Base-by-base conservation (phyloP, 768 basidiomycete genomes). In the Jaapia argillacea region DNA sequence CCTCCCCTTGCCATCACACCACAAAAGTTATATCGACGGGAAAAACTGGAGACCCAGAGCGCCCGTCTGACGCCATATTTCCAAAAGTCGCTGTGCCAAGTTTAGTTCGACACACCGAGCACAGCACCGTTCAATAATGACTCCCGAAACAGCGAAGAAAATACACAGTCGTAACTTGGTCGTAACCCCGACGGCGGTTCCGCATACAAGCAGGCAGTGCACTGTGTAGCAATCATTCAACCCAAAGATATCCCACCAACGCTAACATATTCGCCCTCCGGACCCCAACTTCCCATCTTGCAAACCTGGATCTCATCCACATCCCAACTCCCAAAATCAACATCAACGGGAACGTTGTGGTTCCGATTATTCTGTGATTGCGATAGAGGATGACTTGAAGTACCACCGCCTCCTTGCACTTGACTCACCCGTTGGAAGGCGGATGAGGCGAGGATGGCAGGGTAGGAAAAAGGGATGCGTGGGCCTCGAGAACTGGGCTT, bases 241-340 rank as follows among this genome's bases (percentile, higher is more conserved):
- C 28, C 28, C 28, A 33, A 33, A 33, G 10, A 33, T 33, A 38
- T 38, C 20, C 37, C 21, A 7, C 37, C 61, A 6, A 59, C 62
- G 4, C 51, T 53, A 14, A 77, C 67, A 51, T 85, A 86, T 54
- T 76, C 79, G 12, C 75, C 79, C 46, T 79, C 68, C 0, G 65
- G 65, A 0, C 75, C 80, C 49, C 69, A 69, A 50, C 81, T 82
- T 0, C 83, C 80, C 83, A 85, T 83, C 36, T 69, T 64, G 63
- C 81, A 85, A 24, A 85, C 63, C 54, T 85, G 75, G 7, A 85
- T 59, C 48, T 77, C 73, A 24, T 68, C 56, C 5, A 82, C 70
- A 1, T 52, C 40, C 65, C 75, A 82, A 1, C 60, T 51, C 0
- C 83, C 82, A 18, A 84, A 64, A 26, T 74, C 50, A 20, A 77